Evolutionary conservation across 371 early-diverging fungal species (phyloP).

Genomic region (Apophysomyces trapeziformis): DNA sequence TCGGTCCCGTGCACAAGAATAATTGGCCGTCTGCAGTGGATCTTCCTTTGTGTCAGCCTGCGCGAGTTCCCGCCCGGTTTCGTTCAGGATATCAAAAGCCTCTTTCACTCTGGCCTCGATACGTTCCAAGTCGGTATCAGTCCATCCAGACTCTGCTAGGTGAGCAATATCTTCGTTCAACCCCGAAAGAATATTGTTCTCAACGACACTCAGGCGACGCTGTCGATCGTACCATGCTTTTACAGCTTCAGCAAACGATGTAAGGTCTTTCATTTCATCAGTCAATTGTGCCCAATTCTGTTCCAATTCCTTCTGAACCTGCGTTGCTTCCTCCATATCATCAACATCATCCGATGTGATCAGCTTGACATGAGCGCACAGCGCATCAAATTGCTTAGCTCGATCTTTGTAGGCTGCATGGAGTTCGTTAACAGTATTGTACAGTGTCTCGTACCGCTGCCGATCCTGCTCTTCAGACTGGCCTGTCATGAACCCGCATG

Average conservation of each 20-base stretch:
- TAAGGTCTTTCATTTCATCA: slow-evolving; percentile 30
- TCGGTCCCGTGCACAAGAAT: slow-evolving; percentile 48
- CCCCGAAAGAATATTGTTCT: slow-evolving; percentile 25
- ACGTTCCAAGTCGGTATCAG: slow-evolving; percentile 20
- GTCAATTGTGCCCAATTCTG: slow-evolving; percentile 36
- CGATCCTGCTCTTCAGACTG: slow-evolving; percentile 48
- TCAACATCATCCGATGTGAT: slow-evolving; percentile 29
- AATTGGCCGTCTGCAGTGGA: slow-evolving; percentile 49
- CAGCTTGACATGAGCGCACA: slow-evolving; percentile 26
- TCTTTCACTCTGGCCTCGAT: slow-evolving; percentile 29
- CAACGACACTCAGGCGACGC: slow-evolving; percentile 33
- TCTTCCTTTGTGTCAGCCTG: slow-evolving; percentile 32
- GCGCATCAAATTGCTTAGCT: slow-evolving; percentile 21
- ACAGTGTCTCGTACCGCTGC: slow-evolving; percentile 29
- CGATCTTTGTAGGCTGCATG: slow-evolving; percentile 21
- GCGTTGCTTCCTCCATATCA: slow-evolving; percentile 22
- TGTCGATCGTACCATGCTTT: slow-evolving; percentile 47
- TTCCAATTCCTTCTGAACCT: slow-evolving; percentile 24
- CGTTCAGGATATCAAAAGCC: slow-evolving; percentile 28
- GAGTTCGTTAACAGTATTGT: slow-evolving; percentile 22
- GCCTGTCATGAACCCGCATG: slow-evolving; percentile 52
- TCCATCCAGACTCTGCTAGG: slow-evolving; percentile 30
- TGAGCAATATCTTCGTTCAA: slow-evolving; percentile 35
- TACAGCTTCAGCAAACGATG: slow-evolving; percentile 31
- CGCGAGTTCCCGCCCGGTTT: slow-evolving; percentile 27